Percentiles rank a stretch among this genome's conserved stretches.
These are phyloP conservation scores for Mucor racemosus DNA, from an alignment of 371 early-diverging fungal genomes.

Conservation along the genomic window DNA sequence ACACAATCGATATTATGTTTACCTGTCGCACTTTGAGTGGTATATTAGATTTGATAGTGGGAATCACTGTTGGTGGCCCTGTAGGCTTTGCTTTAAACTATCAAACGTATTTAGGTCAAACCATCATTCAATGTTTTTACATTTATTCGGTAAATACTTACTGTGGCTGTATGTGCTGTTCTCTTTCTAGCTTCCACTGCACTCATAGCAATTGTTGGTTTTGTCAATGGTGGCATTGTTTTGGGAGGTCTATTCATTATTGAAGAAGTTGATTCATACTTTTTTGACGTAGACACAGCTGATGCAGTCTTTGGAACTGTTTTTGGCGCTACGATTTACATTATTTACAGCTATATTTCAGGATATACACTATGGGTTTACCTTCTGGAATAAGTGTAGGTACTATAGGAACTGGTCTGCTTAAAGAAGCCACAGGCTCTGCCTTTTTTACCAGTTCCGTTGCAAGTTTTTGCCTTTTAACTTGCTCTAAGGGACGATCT, in stretches of 20 bases:
- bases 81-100: constrained; percentile 10
- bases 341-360: background rate
- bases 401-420: background rate
- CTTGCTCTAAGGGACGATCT: constrained; percentile 7
- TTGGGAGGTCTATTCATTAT: background rate
- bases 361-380: background rate
- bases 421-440: background rate
- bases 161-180: constrained; percentile 19
- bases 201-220: background rate
- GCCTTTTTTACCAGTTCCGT: background rate
- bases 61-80: constrained; percentile 42
- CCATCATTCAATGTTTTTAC: background rate
- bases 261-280: background rate
- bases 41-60: constrained; percentile 34
- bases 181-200: constrained; percentile 8
- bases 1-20: background rate
- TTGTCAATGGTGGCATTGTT: background rate
- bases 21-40: constrained; percentile 47
- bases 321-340: background rate
- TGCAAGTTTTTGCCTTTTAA: constrained; percentile 17
- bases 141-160: background rate
- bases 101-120: background rate
- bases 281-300: background rate
- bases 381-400: constrained; percentile 3
- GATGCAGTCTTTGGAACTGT: background rate